Conservation (phyloP, 352 stramenopile species). For the Plasmopara muralis region DNA sequence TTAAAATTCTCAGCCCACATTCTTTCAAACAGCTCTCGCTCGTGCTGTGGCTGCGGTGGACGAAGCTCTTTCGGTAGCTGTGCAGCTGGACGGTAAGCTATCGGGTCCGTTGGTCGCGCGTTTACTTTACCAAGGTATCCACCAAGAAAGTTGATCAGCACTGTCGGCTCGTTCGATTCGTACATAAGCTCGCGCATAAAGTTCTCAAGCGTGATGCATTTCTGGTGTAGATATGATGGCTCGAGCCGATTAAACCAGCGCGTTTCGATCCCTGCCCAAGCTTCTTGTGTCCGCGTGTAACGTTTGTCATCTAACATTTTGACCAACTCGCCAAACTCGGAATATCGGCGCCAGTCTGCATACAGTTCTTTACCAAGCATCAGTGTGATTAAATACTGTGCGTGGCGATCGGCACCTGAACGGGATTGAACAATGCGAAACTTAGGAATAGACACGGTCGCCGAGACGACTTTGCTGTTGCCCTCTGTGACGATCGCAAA, state of each 20-base stretch:
- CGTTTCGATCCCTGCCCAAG: constrained; percentile 74
- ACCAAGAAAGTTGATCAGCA: constrained; percentile 78
- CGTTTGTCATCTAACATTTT: constrained; percentile 66
- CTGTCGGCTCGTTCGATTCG: constrained; percentile 66
- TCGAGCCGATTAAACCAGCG: constrained; percentile 85
- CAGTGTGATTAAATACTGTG: constrained; percentile 84
- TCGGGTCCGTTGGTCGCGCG: constrained; percentile 53
- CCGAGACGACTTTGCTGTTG: constrained; percentile 72
- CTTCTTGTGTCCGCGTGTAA: constrained; percentile 54
- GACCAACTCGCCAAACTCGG: constrained; percentile 78
- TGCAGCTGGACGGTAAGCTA: constrained; percentile 53
- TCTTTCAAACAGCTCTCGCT: constrained; percentile 94
- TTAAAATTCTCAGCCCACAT: constrained; percentile 97
- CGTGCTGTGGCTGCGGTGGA: constrained; percentile 89
- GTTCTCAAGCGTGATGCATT: constrained; percentile 84
- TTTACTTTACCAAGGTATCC: constrained; percentile 77
- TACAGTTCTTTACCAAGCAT: constrained; percentile 84
- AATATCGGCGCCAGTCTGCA: constrained; percentile 84
- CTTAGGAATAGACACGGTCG: constrained; percentile 78
- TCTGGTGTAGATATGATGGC: constrained; percentile 82
- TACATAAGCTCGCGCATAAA: constrained; percentile 88
- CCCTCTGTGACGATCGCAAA: constrained; percentile 73
- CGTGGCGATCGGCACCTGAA: constrained; percentile 70
- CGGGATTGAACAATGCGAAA: constrained; percentile 85
- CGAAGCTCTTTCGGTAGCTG: constrained; percentile 84